Evolutionary conservation across 352 stramenopile genomes (phyloP).

Genomic region (Halophytophthora polymorphica): DNA sequence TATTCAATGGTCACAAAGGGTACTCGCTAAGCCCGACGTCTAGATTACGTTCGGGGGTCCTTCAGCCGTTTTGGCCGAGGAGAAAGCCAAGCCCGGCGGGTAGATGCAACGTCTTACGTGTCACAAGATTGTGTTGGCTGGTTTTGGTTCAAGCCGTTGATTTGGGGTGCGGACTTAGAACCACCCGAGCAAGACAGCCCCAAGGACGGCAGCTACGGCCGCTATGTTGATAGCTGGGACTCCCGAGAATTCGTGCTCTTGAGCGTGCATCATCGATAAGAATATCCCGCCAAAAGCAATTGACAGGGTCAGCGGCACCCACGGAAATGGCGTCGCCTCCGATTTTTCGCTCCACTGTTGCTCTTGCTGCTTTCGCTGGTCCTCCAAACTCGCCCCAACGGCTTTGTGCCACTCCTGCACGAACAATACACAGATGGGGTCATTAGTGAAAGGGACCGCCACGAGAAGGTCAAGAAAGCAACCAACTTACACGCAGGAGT

Average conservation of each 20-base stretch:
- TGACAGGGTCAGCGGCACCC: conserved; percentile 44
- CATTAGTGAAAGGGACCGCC: not conserved
- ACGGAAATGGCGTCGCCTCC: conserved; percentile 36
- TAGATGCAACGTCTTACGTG: no score
- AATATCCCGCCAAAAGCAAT: conserved; percentile 57
- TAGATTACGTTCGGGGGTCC: no score
- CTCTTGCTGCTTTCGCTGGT: conserved; percentile 28
- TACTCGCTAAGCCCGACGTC: no score
- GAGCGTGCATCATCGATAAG: conserved; percentile 43
- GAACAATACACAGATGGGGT: not conserved
- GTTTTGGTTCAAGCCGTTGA: not conserved
- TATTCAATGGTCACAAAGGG: no score
- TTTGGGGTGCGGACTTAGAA: conserved; percentile 6
- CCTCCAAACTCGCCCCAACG: conserved; percentile 17
- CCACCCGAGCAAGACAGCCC: conserved; percentile 38
- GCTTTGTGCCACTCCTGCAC: conserved; percentile 41
- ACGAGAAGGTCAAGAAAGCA: conserved; percentile 1
- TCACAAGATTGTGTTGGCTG: no score
- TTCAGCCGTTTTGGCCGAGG: no score
- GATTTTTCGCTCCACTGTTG: conserved; percentile 25
- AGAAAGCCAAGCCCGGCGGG: no score
- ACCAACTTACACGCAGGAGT: conserved; percentile 27
- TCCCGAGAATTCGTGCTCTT: conserved; percentile 40
- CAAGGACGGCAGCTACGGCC: conserved; percentile 34
- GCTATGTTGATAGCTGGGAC: conserved; percentile 56